Conservation (phyloP, 2,329 filamentous ascomycete genomes). For the Diaporthe sp. region DNA sequence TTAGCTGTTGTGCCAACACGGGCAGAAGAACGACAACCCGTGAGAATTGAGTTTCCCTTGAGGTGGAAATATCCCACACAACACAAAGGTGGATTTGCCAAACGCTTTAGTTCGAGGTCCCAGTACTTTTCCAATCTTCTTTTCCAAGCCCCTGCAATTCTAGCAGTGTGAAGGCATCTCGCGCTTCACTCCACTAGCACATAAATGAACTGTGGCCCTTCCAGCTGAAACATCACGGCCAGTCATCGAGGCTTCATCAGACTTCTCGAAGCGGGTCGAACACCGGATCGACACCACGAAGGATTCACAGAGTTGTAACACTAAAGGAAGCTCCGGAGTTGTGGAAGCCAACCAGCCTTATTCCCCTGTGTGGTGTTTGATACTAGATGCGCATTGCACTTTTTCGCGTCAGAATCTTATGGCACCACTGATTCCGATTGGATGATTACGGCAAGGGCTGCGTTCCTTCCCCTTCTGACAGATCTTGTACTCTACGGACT, state of each 20-base stretch:
- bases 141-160: not conserved
- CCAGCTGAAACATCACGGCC: not conserved
- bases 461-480: not conserved
- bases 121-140: not conserved
- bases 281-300: not conserved
- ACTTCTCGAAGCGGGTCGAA: not conserved
- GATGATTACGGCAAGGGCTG: not conserved
- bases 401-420: not conserved
- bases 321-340: not conserved
- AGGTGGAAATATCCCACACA: not conserved
- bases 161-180: not conserved
- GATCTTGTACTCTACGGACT: not conserved
- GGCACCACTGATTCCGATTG: not conserved
- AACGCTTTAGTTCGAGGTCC: not conserved
- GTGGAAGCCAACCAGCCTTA: not conserved
- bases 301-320: not conserved
- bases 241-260: not conserved
- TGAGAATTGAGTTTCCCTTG: too few species aligned
- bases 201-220: too few species aligned
- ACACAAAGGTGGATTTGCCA: too few species aligned
- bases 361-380: not conserved
- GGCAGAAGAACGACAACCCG: not conserved
- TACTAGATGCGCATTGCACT: not conserved
- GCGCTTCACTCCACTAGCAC: too few species aligned
- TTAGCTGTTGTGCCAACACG: not conserved